Conservation (phyloP, 352 stramenopile genomes). For the Aphanomyces stellatus region DNA sequence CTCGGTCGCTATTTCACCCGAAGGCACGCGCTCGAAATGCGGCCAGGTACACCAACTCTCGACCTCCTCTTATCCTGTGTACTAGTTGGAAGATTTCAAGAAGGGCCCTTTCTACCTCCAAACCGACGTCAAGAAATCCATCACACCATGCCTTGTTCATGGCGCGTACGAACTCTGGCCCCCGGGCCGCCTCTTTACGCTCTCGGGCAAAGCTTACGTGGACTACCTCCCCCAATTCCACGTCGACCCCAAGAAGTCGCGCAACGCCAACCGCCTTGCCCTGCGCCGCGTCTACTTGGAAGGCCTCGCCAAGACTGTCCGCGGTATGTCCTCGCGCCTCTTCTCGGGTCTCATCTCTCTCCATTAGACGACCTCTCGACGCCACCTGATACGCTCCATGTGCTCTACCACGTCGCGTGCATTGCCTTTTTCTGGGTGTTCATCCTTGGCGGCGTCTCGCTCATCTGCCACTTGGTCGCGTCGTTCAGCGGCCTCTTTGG, state of each 20-base stretch:
- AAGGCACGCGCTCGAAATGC: constrained; percentile 76
- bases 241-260: constrained; percentile 52
- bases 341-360: too few relatives aligned
- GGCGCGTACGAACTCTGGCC: constrained; percentile 78
- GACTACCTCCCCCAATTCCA: constrained; percentile 69
- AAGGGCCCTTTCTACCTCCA: constrained; percentile 81
- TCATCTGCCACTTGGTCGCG: constrained; percentile 30
- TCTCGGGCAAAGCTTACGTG: constrained; percentile 59
- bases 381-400: constrained; percentile 20
- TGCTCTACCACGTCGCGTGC: constrained; percentile 52
- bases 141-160: constrained; percentile 65
- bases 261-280: constrained; percentile 72
- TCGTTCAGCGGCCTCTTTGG: neutral
- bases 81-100: constrained; percentile 80
- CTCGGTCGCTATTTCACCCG: constrained; percentile 74
- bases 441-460: constrained; percentile 53
- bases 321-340: constrained; percentile 15
- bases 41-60: constrained; percentile 33
- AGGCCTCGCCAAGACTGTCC: constrained; percentile 61
- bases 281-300: constrained; percentile 72
- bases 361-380: constrained; percentile 12
- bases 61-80: neutral
- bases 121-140: constrained; percentile 75
- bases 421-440: constrained; percentile 57
- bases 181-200: constrained; percentile 57